Conservation (phyloP, 108 stramenopile species). For the Parietichytrium sp. region DNA sequence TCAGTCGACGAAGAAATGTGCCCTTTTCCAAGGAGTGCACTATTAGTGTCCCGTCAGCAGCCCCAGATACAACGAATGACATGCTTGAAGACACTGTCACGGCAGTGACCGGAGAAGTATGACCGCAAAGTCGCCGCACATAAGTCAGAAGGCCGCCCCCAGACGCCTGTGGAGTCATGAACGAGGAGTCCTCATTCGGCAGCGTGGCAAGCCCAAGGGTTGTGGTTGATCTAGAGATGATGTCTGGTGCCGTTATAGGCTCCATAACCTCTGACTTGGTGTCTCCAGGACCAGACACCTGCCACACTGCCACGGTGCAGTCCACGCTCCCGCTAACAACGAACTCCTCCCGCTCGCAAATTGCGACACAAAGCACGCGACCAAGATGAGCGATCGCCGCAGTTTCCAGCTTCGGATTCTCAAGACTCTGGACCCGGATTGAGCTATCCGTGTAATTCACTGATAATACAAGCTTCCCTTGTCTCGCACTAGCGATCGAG, state of each 20-base stretch:
- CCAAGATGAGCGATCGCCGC: conserved; percentile 8
- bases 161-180: not conserved
- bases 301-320: conserved; percentile 26
- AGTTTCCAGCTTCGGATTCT: not conserved
- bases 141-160: not conserved
- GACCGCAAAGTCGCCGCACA: not conserved
- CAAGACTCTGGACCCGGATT: not conserved
- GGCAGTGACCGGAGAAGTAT: conserved; percentile 9
- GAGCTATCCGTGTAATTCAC: not conserved
- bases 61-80: not conserved
- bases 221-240: not conserved
- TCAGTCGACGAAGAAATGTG: not conserved
- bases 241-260: not conserved
- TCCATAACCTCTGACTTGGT: conserved; percentile 12
- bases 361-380: conserved; percentile 24
- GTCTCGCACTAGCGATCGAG: not conserved
- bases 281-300: not conserved
- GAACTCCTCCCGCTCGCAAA: conserved; percentile 30
- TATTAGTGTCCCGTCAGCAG: not conserved
- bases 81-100: not conserved
- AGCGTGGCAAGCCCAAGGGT: not conserved
- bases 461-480: not conserved
- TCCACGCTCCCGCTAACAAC: conserved; percentile 17
- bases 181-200: not conserved
- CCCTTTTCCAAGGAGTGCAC: not conserved